phyloP scores from a whole-genome alignment of 192 early-diverging fungal genomes.

The Dimargaris xerosporica region DNA sequence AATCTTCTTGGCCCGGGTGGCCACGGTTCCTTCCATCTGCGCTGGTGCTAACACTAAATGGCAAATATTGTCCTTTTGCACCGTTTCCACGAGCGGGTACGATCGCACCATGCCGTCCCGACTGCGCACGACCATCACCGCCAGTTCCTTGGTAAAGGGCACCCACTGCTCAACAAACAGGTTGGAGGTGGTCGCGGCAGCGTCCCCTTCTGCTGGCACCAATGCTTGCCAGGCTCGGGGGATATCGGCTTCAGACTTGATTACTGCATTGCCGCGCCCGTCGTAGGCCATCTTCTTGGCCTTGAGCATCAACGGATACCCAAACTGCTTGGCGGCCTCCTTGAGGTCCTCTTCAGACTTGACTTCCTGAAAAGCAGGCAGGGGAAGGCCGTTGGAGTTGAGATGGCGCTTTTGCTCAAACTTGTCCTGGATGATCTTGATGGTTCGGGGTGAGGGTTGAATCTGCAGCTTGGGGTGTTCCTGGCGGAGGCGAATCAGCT shows the following conservation, averaged over 20 bases:
- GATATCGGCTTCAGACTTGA: constrained; percentile 56
- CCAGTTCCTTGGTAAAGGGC: constrained; percentile 80
- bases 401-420: constrained; percentile 78
- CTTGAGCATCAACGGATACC: constrained; percentile 95
- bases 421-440: constrained; percentile 93
- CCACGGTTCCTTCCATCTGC: constrained; percentile 75
- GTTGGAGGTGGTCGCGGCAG: constrained; percentile 25
- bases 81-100: constrained; percentile 93
- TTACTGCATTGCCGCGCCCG: constrained; percentile 84
- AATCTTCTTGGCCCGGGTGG: constrained; percentile 52
- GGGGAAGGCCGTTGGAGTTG: constrained; percentile 41
- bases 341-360: constrained; percentile 27
- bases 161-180: constrained; percentile 95
- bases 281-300: constrained; percentile 90
- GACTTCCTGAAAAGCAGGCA: constrained; percentile 39
- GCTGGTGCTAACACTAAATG: constrained; percentile 93
- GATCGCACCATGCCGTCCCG: constrained; percentile 52
- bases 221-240: constrained; percentile 39
- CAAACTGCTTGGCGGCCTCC: constrained; percentile 44
- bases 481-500: constrained; percentile 19
- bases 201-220: constrained; percentile 15
- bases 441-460: constrained; percentile 68
- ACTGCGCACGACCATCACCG: constrained; percentile 89
- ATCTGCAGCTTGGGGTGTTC: constrained; percentile 25
- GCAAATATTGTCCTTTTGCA: constrained; percentile 94